Base-by-base conservation (phyloP, 2,329 filamentous ascomycete genomes). In the Ascochyta lentis region DNA sequence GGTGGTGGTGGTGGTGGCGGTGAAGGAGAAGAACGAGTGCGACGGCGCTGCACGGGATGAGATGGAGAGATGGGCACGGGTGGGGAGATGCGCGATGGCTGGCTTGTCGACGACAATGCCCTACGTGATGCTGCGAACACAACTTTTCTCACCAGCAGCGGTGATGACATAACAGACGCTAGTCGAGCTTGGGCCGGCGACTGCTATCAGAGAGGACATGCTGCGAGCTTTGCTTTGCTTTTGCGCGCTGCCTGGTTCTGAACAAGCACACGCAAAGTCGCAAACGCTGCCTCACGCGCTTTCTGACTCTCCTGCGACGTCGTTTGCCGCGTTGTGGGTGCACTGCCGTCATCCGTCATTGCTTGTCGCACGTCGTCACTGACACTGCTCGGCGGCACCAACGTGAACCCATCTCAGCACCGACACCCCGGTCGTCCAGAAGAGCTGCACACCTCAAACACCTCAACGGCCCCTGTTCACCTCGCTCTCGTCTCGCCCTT, bases 111-210 rank as follows among this genome's bases (percentile, higher is more conserved):
- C 60, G 64, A 67, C 55, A 59, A 55, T 67, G 19, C 27, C 1
- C 9, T 12, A 55, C 37, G 44, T 61, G 51, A 63, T 42, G 56
- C 48, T 40, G 44, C 44, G 9, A 41, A 49, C 41, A 42, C 53
- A 64, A 70, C 67, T 66, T 71, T 71, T 72, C 66, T 66, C 60
- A 31, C 29, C 29, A 50, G 56, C 49, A 63, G 56, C 58, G 39
- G 35, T 58, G 65, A 66, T 70, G 66, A 70, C 61, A 63, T 69
- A 66, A 70, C 60, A 48, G 43, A 29, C 57, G 42, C 63, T 65
- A 63, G 49, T 49, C 48, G 37, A 44, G 44, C 58, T 27, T 22
- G 40, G 52, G 33, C 46, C 24, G 6, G 29, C 27, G 19, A 23
- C 24, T 41, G 50, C 44, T 43, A 56, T 59, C 55, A 56, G 58